Base-by-base conservation (phyloP, 495 filamentous ascomycete species). In the Acidiella bohemica region DNA sequence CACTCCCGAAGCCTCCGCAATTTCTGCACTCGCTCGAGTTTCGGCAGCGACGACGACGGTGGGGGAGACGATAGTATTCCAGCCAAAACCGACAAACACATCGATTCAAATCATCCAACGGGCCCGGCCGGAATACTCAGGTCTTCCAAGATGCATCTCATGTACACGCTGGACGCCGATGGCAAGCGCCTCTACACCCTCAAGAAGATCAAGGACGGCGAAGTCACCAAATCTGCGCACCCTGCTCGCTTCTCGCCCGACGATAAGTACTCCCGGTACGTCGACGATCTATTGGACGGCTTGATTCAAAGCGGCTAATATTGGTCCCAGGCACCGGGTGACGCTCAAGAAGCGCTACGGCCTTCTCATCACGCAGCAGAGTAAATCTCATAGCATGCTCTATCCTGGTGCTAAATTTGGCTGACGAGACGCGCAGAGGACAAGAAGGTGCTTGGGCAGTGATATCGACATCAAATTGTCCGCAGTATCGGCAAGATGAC, bases 231-330 rank as follows among this genome's bases (percentile, higher is more conserved):
- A 68, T 86, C 80, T 32, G 90, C 90, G 27, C 90, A 97, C 71
- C 90, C 92, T 16, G 92, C 92, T 32, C 71, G 92, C 45, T 97
- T 95, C 70, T 90, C 84, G 25, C 90, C 90, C 44, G 90, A 97
- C 66, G 90, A 97, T 68, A 92, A 90, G 67, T 93, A 88, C 67
- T 94, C 87, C 49, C 76, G 75, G 77, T 81, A 61, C 41, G 71
- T 50, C 17, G 12, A 5, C 18, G n/a, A n/a, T n/a, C n/a, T n/a
- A n/a, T n/a, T n/a, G n/a, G n/a, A n/a, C n/a, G n/a, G n/a, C n/a
- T n/a, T n/a, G n/a, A n/a, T n/a, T n/a, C n/a, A n/a, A n/a, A n/a
- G n/a, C n/a, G n/a, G n/a, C n/a, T n/a, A n/a, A n/a, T n/a, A n/a
- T n/a, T n/a, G n/a, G n/a, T n/a, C n/a, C n/a, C 47, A 79, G 84